These are phyloP conservation scores for Boechera stricta DNA, from an alignment of 345 rosid species.

Conservation along the genomic window DNA sequence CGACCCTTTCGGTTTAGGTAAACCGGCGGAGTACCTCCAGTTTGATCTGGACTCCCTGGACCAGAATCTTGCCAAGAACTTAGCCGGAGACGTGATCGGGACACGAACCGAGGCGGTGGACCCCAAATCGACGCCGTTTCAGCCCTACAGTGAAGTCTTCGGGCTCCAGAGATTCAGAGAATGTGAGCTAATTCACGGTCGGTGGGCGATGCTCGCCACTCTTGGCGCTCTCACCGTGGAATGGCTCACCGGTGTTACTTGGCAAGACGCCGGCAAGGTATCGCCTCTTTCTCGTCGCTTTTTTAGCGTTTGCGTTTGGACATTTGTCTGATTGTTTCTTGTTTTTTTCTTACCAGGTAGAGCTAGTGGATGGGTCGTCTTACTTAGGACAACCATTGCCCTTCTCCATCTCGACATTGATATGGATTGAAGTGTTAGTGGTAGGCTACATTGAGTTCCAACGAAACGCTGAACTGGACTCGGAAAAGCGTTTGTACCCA, in stretches of 20 bases:
- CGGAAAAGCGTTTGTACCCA: conserved; percentile 93
- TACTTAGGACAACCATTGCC: conserved; percentile 95
- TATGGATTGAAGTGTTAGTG: conserved; percentile 86
- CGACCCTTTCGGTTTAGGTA: conserved; percentile 77
- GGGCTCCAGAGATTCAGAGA: conserved; percentile 85
- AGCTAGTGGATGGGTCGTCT: conserved; percentile 88
- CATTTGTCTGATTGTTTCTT: background rate
- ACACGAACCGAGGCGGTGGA: conserved; percentile 52
- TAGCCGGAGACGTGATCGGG: conserved; percentile 66
- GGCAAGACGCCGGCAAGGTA: conserved; percentile 81
- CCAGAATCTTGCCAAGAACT: conserved; percentile 84
- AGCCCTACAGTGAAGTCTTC: conserved; percentile 78
- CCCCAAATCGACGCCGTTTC: conserved; percentile 74
- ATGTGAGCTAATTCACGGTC: conserved; percentile 82
- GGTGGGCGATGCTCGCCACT: conserved; percentile 87
- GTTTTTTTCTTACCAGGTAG: conserved; percentile 57
- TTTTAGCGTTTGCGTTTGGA: conserved; percentile 16
- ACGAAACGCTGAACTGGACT: conserved; percentile 89
- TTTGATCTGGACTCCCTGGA: conserved; percentile 73
- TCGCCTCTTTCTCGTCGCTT: background rate
- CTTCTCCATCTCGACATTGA: conserved; percentile 81
- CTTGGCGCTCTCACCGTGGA: conserved; percentile 70
- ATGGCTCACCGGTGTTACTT: conserved; percentile 65
- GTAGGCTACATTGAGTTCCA: conserved; percentile 96
- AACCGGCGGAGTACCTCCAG: conserved; percentile 84